phyloP scores from a whole-genome alignment of 345 rosid species.

The Citrus inodora region DNA sequence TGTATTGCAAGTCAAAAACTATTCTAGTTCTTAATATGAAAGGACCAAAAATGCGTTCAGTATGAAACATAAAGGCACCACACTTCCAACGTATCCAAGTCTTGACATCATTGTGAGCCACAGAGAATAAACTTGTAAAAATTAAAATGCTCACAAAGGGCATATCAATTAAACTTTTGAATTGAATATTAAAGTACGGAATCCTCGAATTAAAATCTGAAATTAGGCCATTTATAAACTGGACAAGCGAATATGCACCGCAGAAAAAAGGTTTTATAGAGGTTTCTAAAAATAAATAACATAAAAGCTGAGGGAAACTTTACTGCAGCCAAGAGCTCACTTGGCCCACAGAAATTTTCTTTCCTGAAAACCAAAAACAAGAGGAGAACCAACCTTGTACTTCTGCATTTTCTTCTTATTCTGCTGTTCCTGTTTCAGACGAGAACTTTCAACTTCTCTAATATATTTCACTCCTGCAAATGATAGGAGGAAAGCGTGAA shows the following conservation, averaged over 20 bases:
- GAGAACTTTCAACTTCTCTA: conserved; percentile 50
- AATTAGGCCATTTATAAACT: not conserved
- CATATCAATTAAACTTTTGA: not conserved
- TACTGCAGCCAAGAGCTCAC: not conserved
- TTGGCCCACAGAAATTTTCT: not conserved
- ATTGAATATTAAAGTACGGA: not conserved
- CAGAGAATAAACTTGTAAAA: not conserved
- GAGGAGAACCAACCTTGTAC: conserved; percentile 55
- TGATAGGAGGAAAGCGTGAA: conserved; percentile 5
- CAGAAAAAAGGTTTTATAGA: not conserved
- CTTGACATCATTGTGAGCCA: not conserved
- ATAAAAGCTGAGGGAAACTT: not conserved
- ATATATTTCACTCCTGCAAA: conserved; percentile 34
- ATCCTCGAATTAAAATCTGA: not conserved
- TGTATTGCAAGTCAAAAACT: not conserved
- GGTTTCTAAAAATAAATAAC: not conserved
- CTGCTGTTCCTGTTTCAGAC: conserved; percentile 57
- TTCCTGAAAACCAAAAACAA: not conserved
- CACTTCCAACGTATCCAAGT: not conserved
- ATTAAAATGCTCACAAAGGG: not conserved
- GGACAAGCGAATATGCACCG: not conserved
- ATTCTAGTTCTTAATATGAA: not conserved
- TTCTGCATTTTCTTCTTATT: conserved; percentile 50
- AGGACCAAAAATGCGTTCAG: not conserved
- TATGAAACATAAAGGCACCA: not conserved